A percentile compares a stretch with the other conserved stretches of the same genome.
Evolutionary conservation across 2,329 filamentous ascomycete genomes (phyloP).

Genomic region (Neoarthrinium moseri): DNA sequence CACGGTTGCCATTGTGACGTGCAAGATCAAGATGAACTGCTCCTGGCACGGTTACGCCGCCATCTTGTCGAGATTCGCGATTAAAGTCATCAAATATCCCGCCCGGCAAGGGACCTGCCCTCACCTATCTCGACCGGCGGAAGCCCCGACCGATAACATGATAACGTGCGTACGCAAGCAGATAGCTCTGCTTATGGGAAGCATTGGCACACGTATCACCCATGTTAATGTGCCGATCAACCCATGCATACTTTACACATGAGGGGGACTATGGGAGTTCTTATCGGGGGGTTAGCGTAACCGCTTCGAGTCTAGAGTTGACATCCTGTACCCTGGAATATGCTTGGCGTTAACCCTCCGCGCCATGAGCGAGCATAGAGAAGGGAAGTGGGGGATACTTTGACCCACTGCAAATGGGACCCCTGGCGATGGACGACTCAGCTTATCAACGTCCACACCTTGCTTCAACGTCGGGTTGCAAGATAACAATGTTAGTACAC

Average conservation of each 20-base stretch:
- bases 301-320: no score
- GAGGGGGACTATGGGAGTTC: neutral
- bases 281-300: no score
- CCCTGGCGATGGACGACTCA: no score
- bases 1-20: slow-evolving; percentile 9
- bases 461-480: no score
- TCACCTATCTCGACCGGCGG: neutral
- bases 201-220: neutral
- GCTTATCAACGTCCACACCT: no score
- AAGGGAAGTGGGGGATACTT: no score
- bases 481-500: no score
- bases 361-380: no score
- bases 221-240: neutral
- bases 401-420: no score
- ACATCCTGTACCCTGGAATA: no score
- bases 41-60: neutral
- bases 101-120: neutral
- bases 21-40: neutral
- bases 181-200: neutral
- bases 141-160: slow-evolving; percentile 5
- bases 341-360: no score
- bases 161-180: neutral
- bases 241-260: neutral
- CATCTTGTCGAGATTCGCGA: neutral
- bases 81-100: neutral